Evolutionary conservation across 2,329 filamentous ascomycete species (phyloP), one percentile per base, ranked within the genome.

Genomic region (Phyllosticta capitalensis): DNA sequence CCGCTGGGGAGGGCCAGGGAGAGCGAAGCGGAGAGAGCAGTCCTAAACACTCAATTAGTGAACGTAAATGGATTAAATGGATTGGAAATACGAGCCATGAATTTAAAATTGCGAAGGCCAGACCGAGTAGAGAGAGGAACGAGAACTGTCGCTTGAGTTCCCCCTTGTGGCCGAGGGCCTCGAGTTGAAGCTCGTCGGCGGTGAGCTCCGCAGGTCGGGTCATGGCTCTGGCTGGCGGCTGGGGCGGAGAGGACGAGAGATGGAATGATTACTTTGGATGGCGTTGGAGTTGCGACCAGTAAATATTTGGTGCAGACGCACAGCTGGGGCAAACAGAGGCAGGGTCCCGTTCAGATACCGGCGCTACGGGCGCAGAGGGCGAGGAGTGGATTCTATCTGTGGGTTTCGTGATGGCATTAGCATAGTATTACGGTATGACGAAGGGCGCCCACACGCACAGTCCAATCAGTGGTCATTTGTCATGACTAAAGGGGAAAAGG

Each of bases 1-100:
- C 89, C 89, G 14, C 83, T 87, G 0, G 88, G 86, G 30, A 92
- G 75, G 20, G 83, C 82, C 5, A 86, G 74, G 2, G 78, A 80
- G 52, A 85, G 70, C 58, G 81, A 83, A 1, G 82, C 77, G 2
- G 81, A 81, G 7, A 85, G 72, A 17, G 83, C 82, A 2, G 82
- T 84, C 83, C 24, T 26, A 26, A 3, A 26, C 24, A n/a, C n/a
- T n/a, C n/a, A n/a, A n/a, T n/a, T n/a, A n/a, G n/a, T n/a, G n/a
- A n/a, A n/a, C n/a, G n/a, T n/a, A n/a, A n/a, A n/a, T n/a, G n/a
- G n/a, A n/a, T n/a, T n/a, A n/a, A n/a, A n/a, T n/a, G n/a, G n/a
- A n/a, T n/a, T n/a, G n/a, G 24, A 26, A 26, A 26, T 26, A n/a
- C 7, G 24, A 26, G 24, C 83, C 83, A 85, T 17, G 81, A 83